Conservation (phyloP, 352 stramenopile species). For the Phytophthora megakarya region DNA sequence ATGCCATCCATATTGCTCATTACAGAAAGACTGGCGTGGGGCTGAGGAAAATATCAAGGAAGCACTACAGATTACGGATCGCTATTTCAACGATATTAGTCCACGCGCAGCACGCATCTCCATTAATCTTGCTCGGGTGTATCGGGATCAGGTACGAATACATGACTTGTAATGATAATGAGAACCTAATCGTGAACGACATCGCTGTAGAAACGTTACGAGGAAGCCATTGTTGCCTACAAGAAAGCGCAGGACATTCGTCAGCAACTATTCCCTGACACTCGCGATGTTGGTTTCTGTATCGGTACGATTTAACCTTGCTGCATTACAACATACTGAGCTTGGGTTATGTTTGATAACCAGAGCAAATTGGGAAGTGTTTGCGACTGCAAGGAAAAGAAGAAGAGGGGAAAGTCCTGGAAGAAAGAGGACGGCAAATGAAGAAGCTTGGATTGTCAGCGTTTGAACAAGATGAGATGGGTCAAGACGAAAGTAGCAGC, state of each 20-base stretch:
- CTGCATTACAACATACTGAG: not conserved
- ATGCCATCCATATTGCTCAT: conserved; percentile 1
- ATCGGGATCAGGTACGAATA: conserved; percentile 66
- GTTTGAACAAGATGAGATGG: conserved; percentile 39
- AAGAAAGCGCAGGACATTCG: conserved; percentile 75
- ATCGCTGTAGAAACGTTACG: conserved; percentile 57
- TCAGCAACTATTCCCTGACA: conserved; percentile 73
- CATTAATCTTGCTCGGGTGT: conserved; percentile 79
- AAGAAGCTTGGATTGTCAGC: conserved; percentile 58
- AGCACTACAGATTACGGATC: conserved; percentile 74
- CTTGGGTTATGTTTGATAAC: not conserved
- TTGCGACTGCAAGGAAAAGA: conserved; percentile 59
- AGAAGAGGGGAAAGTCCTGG: conserved; percentile 60
- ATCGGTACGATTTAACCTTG: conserved; percentile 49
- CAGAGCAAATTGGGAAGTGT: conserved; percentile 87
- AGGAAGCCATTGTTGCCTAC: conserved; percentile 71
- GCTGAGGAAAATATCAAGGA: conserved; percentile 80
- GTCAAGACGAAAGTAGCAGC: conserved; percentile 22
- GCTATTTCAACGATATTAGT: conserved; percentile 82
- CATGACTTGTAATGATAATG: not conserved
- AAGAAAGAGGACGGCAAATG: conserved; percentile 65
- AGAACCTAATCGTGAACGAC: not conserved
- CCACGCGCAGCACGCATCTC: conserved; percentile 70
- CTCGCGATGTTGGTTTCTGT: conserved; percentile 78
- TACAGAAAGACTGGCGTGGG: conserved; percentile 63